These are phyloP conservation scores for Secale cereale DNA, from an alignment of 176 grass and related monocot genomes.

Conservation along the genomic window DNA sequence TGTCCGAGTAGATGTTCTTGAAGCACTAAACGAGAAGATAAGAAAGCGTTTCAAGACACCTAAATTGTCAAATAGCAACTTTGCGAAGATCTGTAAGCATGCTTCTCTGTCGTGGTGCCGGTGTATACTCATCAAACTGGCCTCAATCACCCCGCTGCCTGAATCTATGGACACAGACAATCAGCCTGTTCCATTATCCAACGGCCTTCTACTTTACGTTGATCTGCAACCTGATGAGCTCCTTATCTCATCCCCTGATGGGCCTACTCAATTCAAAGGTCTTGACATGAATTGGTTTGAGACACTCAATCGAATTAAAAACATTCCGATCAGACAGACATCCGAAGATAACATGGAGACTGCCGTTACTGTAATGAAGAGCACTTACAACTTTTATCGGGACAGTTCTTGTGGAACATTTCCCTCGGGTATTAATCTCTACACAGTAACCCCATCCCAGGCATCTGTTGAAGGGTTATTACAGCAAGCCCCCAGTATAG, in stretches of 20 bases:
- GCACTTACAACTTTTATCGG: constrained; percentile 87
- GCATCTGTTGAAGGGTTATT: constrained; percentile 43
- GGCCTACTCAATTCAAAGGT: constrained; percentile 75
- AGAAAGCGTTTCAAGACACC: constrained; percentile 97
- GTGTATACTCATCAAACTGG: constrained; percentile 89
- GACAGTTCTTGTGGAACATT: constrained; percentile 86
- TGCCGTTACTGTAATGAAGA: constrained; percentile 81
- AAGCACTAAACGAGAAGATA: constrained; percentile 92
- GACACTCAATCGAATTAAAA: constrained; percentile 80
- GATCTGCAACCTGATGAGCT: constrained; percentile 92
- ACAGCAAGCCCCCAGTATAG: constrained; percentile 34
- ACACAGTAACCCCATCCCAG: constrained; percentile 50
- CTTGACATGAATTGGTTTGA: constrained; percentile 99
- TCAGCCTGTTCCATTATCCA: constrained; percentile 46
- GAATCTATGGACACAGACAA: constrained; percentile 43
- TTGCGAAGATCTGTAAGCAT: constrained; percentile 91
- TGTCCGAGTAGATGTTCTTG: constrained; percentile 72
- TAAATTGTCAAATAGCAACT: constrained; percentile 77
- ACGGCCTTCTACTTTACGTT: constrained; percentile 62
- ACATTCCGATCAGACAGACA: constrained; percentile 72
- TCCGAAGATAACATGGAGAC: constrained; percentile 86
- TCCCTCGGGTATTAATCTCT: constrained; percentile 80
- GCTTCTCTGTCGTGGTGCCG: constrained; percentile 95
- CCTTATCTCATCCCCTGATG: constrained; percentile 71
- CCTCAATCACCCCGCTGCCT: constrained; percentile 71